phyloP scores from a whole-genome alignment of 2,329 filamentous ascomycete genomes.

The Stachybotrys echinatus region DNA sequence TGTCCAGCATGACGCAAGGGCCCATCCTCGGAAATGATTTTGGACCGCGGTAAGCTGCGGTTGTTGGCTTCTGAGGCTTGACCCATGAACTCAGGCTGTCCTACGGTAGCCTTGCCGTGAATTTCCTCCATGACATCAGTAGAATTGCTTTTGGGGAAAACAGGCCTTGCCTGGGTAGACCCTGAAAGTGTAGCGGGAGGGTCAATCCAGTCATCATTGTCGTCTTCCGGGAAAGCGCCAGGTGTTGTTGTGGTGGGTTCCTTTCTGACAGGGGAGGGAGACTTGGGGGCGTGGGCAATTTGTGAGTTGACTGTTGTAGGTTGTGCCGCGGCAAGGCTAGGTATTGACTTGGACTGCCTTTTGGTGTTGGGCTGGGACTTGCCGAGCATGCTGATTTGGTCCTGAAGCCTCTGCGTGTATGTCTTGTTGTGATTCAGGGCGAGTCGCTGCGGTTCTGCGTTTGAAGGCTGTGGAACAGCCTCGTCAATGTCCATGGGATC shows the following conservation, averaged over 20 bases:
- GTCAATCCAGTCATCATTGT: slow-evolving; percentile 59
- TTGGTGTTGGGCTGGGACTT: slow-evolving; percentile 47
- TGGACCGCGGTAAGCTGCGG: not conserved
- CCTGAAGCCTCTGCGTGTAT: slow-evolving; percentile 88
- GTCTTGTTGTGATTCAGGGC: slow-evolving; percentile 65
- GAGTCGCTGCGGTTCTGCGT: slow-evolving; percentile 40
- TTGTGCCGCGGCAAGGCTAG: slow-evolving; percentile 29
- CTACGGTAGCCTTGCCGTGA: slow-evolving; percentile 40
- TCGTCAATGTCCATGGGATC: slow-evolving; percentile 50
- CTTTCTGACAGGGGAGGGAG: slow-evolving; percentile 19
- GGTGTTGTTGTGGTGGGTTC: slow-evolving; percentile 40
- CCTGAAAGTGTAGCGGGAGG: slow-evolving; percentile 33
- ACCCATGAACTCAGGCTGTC: slow-evolving; percentile 31
- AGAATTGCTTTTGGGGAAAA: slow-evolving; percentile 55
- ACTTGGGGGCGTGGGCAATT: slow-evolving; percentile 18
- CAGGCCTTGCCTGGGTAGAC: slow-evolving; percentile 36
- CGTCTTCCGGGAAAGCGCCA: slow-evolving; percentile 54
- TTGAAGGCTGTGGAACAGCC: slow-evolving; percentile 25
- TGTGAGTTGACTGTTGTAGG: slow-evolving; percentile 19
- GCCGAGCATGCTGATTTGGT: slow-evolving; percentile 76
- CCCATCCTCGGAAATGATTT: not conserved
- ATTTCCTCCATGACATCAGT: slow-evolving; percentile 57
- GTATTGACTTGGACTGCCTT: slow-evolving; percentile 43
- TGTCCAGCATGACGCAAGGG: slow-evolving; percentile 24
- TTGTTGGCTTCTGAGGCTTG: not conserved